These are phyloP conservation scores for Linum trigynum DNA, from an alignment of 345 rosid species.

Conservation along the genomic window DNA sequence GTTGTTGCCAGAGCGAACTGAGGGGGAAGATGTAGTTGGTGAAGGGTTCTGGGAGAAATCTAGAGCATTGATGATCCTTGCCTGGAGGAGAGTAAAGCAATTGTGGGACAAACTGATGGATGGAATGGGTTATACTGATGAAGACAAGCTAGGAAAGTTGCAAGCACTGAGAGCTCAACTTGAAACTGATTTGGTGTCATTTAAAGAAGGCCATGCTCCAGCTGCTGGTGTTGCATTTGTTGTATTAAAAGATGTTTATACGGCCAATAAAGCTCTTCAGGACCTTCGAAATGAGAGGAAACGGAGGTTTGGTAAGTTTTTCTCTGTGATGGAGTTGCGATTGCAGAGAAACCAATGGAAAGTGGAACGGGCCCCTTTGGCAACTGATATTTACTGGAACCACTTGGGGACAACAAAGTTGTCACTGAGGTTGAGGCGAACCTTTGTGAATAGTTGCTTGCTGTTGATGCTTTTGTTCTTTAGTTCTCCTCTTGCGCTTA, in stretches of 20 bases:
- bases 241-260: slow-evolving; percentile 82
- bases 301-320: slow-evolving; percentile 76
- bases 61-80: slow-evolving; percentile 11
- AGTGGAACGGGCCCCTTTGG: slow-evolving; percentile 92
- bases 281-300: slow-evolving; percentile 72
- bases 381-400: slow-evolving; percentile 95
- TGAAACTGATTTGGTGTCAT: slow-evolving; percentile 58
- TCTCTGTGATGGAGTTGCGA: slow-evolving; percentile 69
- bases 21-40: slow-evolving; percentile 17
- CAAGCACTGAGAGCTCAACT: slow-evolving; percentile 73
- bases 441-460: slow-evolving; percentile 74
- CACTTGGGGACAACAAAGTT: slow-evolving; percentile 79
- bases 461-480: slow-evolving; percentile 76
- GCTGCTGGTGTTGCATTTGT: slow-evolving; percentile 95
- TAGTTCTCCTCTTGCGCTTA: slow-evolving; percentile 87
- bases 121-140: slow-evolving; percentile 59
- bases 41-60: slow-evolving; percentile 19
- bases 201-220: slow-evolving; percentile 66
- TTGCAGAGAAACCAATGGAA: slow-evolving; percentile 96
- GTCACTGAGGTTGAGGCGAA: slow-evolving; percentile 56
- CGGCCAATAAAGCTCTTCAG: slow-evolving; percentile 90
- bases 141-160: slow-evolving; percentile 50
- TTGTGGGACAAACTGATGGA: slow-evolving; percentile 38
- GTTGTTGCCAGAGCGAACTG: slow-evolving; percentile 49
- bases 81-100: slow-evolving; percentile 33